These are phyloP conservation scores for Picea sitchensis DNA, from an alignment of 75 land plant species.

Conservation along the genomic window DNA sequence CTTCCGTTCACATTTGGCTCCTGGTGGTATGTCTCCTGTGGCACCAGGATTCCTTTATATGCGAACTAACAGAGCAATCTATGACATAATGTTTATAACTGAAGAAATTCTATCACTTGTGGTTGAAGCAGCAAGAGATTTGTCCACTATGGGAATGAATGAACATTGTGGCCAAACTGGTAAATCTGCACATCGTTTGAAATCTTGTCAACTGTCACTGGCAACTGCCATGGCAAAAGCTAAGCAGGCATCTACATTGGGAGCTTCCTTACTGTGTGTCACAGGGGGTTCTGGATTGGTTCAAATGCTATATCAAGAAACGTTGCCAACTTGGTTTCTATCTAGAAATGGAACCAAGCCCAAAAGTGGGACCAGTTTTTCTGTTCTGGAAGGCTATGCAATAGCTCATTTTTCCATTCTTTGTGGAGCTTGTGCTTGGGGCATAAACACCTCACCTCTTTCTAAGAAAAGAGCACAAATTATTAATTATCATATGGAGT, in stretches of 20 bases:
- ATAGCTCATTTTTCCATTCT: constrained; percentile 66
- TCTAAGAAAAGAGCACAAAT: constrained; percentile 26
- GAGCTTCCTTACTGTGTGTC: constrained; percentile 56
- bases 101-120: constrained; percentile 60
- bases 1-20: constrained; percentile 15
- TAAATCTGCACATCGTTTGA: constrained; percentile 18
- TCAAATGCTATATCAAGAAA: constrained; percentile 60
- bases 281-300: constrained; percentile 70
- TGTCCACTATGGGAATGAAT: constrained; percentile 15
- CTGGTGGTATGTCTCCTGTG: constrained; percentile 19
- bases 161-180: neutral
- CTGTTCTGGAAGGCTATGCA: constrained; percentile 75
- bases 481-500: constrained; percentile 64
- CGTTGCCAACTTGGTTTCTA: constrained; percentile 70
- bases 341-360: constrained; percentile 24
- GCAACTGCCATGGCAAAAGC: constrained; percentile 38
- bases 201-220: constrained; percentile 43
- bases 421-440: constrained; percentile 69
- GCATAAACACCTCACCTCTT: constrained; percentile 15
- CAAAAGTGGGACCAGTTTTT: constrained; percentile 15
- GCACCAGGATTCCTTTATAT: constrained; percentile 78
- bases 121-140: constrained; percentile 41
- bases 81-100: constrained; percentile 58
- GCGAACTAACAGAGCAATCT: constrained; percentile 53
- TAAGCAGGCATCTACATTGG: constrained; percentile 58